Percentiles rank a stretch among this genome's conserved stretches.
Evolutionary conservation across 2,329 filamentous ascomycete genomes (phyloP).

Genomic region (Diaporthe citrichinensis): DNA sequence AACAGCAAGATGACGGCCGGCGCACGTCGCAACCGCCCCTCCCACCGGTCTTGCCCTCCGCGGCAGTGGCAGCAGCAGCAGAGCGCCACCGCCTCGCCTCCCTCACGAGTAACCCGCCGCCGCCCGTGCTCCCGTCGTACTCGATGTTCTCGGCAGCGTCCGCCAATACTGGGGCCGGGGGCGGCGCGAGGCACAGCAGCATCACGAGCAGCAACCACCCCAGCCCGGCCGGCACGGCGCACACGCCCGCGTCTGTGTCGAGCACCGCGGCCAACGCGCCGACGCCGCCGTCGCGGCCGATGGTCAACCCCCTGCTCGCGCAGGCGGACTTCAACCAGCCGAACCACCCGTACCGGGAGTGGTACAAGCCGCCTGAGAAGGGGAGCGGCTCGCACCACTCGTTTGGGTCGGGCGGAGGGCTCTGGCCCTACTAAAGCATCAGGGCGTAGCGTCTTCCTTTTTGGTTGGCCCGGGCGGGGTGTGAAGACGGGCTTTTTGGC

Average conservation of each 20-base stretch:
- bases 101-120: constrained; percentile 35
- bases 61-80: constrained; percentile 42
- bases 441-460: accelerated
- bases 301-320: constrained; percentile 78
- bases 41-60: constrained; percentile 34
- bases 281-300: constrained; percentile 52
- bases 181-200: constrained; percentile 28
- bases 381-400: constrained; percentile 44
- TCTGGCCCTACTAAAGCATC: constrained; percentile 37
- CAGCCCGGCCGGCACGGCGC: constrained; percentile 36
- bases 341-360: constrained; percentile 85
- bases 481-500: not conserved
- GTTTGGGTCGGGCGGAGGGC: constrained; percentile 29
- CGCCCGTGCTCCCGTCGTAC: constrained; percentile 29
- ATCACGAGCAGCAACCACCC: constrained; percentile 33
- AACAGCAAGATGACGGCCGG: constrained; percentile 23
- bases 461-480: not conserved
- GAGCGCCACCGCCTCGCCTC: constrained; percentile 36
- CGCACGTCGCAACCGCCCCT: constrained; percentile 27
- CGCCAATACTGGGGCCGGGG: not conserved
- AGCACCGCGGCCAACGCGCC: constrained; percentile 43
- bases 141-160: constrained; percentile 21
- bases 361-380: constrained; percentile 80
- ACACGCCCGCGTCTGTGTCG: constrained; percentile 38
- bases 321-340: constrained; percentile 81